These are phyloP conservation scores for Cyclotella sp. DNA, from an alignment of 108 stramenopile species.

Conservation along the genomic window DNA sequence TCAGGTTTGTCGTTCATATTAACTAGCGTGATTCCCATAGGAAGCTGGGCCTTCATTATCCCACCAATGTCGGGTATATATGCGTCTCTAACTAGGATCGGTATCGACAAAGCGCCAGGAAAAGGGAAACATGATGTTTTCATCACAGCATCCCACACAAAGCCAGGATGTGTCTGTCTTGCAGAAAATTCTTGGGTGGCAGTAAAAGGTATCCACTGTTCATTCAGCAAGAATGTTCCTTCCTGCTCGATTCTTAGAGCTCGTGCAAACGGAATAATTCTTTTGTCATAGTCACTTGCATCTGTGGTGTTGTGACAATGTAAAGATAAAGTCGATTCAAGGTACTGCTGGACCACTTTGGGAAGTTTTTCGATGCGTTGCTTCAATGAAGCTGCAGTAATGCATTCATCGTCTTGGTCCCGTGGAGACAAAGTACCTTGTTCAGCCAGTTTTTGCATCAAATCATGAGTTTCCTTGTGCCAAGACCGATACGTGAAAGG, in stretches of 20 bases:
- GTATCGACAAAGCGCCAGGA: neutral
- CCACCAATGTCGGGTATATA: conserved; percentile 30
- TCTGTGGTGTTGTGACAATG: neutral
- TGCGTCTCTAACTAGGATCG: conserved; percentile 30
- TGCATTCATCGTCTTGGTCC: conserved; percentile 14
- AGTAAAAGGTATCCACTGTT: conserved; percentile 29
- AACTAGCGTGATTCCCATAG: conserved; percentile 24
- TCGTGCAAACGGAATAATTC: conserved; percentile 25
- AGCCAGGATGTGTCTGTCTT: conserved; percentile 24
- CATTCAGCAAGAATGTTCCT: conserved; percentile 32
- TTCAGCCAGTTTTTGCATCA: conserved; percentile 20
- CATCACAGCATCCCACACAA: conserved; percentile 49
- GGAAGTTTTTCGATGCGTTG: conserved; percentile 13
- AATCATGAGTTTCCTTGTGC: conserved; percentile 35
- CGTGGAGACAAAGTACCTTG: neutral
- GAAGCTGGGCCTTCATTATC: conserved; percentile 34
- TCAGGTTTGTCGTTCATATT: conserved; percentile 21
- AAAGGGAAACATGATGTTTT: neutral
- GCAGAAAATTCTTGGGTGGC: conserved; percentile 35
- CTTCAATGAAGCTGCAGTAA: conserved; percentile 14
- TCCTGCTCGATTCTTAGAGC: conserved; percentile 20
- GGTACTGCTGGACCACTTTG: conserved; percentile 23
- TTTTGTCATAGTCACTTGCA: neutral
- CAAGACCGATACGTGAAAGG: conserved; percentile 13
- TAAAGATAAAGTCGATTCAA: conserved; percentile 14